Evolutionary conservation across 1,284 basidiomycete genomes (phyloP), one percentile per base, ranked within the genome.

Genomic region (Rhodofomes roseus): DNA sequence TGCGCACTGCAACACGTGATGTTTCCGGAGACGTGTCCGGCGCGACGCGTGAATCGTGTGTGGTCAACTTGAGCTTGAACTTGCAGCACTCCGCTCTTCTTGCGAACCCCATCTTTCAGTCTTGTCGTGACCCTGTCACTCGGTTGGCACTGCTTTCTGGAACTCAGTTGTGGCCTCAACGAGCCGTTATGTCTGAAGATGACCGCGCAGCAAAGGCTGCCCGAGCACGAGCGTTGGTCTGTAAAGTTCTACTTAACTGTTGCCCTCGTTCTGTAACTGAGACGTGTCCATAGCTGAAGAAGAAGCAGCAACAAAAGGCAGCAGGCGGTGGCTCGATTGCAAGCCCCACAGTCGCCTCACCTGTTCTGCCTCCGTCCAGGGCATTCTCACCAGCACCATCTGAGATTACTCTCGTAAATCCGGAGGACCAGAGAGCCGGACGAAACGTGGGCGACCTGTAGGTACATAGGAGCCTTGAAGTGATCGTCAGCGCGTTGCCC

Each of bases 171-270:
- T 41, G 14, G 20, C 46, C 9, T 16, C 16, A 23, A 57, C 55
- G 46, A 58, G 34, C 51, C 36, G 52, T 82, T 78, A 77, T 79
- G 75, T 79, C 84, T 31, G 90, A 90, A 66, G 86, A 87, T 59
- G 91, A 92, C 63, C 83, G 90, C 61, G 88, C 89, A 59, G 84
- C 84, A 11, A 92, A 88, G 73, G 84, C 90, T 62, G 91, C 90
- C 2, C 82, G 90, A 63, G 90, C 88, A 59, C 90, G 89, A 72
- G 89, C 89, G 52, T 68, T 93, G 83, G 91, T 92, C 51, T 36
- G 77, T 70, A 50, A 25, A 18, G 20, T 9, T 53, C 29, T 20
- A 37, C 37, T 31, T 7, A 16, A 18, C 18, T 36, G 29, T 43
- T 23, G 3, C 18, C 31, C 14, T 14, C 29, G 23, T 25, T 25